Percentiles rank a stretch among this genome's conserved stretches.
Conservation (phyloP, 768 basidiomycete species). For the Steccherinum ochraceum region DNA sequence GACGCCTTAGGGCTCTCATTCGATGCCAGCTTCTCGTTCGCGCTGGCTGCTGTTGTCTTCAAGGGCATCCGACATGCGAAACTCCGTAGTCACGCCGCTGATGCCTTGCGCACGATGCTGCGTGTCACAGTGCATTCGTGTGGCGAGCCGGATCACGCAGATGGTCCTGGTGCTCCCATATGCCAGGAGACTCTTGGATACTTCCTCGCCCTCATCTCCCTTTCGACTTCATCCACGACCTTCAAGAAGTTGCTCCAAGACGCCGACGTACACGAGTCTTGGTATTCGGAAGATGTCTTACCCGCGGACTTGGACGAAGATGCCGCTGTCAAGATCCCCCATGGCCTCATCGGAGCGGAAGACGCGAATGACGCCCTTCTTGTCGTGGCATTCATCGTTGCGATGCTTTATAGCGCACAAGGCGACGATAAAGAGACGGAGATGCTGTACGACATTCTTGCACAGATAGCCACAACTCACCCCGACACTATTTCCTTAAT, state of each 20-base stretch:
- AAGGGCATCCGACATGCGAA: constrained; percentile 74
- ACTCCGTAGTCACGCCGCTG: constrained; percentile 55
- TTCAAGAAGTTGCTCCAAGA: constrained; percentile 61
- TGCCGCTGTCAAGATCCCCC: constrained; percentile 45
- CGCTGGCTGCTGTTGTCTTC: constrained; percentile 76
- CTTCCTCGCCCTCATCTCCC: constrained; percentile 71
- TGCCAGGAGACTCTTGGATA: constrained; percentile 64
- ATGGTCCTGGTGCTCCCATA: constrained; percentile 33
- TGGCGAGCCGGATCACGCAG: constrained; percentile 12
- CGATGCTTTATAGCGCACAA: constrained; percentile 69
- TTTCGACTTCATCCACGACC: constrained; percentile 48
- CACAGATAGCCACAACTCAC: constrained; percentile 58
- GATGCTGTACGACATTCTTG: constrained; percentile 70
- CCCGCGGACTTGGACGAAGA: constrained; percentile 29
- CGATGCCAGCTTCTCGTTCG: constrained; percentile 73
- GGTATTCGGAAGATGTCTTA: constrained; percentile 38
- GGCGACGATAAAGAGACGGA: constrained; percentile 79
- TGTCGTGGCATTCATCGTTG: constrained; percentile 65
- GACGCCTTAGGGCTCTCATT: constrained; percentile 70
- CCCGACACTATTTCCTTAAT: constrained; percentile 69
- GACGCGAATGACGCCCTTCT: constrained; percentile 66
- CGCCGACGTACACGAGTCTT: constrained; percentile 46
- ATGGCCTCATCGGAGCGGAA: constrained; percentile 51
- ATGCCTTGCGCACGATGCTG: constrained; percentile 56
- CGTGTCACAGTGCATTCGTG: constrained; percentile 43